phyloP scores from a whole-genome alignment of 75 land plant species.

The Pinus tabuliformis region DNA sequence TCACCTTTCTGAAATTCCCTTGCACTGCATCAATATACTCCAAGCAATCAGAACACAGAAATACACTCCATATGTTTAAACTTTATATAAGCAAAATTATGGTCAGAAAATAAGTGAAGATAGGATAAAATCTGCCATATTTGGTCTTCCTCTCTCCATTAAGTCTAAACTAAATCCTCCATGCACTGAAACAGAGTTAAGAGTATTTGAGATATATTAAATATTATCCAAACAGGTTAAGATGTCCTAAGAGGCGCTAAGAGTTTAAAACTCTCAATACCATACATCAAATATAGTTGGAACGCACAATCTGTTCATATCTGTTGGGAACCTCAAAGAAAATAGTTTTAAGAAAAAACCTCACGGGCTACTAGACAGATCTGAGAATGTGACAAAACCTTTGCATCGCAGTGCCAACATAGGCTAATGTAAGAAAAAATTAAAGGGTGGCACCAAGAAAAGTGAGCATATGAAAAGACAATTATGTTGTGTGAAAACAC shows the following conservation, averaged over 20 bases:
- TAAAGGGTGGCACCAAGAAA: no score
- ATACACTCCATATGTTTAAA: not conserved
- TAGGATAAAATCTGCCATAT: not conserved
- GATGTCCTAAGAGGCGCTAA: not conserved
- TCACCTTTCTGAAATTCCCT: slow-evolving; percentile 88
- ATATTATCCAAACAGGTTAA: no score
- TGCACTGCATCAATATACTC: slow-evolving; percentile 48
- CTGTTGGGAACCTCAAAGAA: not conserved
- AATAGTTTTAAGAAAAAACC: not conserved
- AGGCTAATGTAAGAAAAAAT: no score
- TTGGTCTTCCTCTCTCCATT: not conserved
- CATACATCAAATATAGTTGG: not conserved
- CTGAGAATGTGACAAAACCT: no score
- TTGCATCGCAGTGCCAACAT: no score
- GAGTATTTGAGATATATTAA: no score
- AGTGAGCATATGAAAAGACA: no score
- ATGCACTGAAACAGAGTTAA: not conserved
- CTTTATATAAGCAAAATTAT: not conserved
- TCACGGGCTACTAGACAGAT: not conserved
- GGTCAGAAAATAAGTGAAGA: not conserved
- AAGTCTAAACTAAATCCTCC: not conserved
- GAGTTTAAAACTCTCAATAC: not conserved
- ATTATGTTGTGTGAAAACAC: no score
- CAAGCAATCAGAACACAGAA: not conserved
- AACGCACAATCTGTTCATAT: not conserved